A percentile compares a stretch with the other conserved stretches of the same genome.
Conservation (phyloP, 2,329 filamentous ascomycete species). For the Lecanoromycetidae sp. region DNA sequence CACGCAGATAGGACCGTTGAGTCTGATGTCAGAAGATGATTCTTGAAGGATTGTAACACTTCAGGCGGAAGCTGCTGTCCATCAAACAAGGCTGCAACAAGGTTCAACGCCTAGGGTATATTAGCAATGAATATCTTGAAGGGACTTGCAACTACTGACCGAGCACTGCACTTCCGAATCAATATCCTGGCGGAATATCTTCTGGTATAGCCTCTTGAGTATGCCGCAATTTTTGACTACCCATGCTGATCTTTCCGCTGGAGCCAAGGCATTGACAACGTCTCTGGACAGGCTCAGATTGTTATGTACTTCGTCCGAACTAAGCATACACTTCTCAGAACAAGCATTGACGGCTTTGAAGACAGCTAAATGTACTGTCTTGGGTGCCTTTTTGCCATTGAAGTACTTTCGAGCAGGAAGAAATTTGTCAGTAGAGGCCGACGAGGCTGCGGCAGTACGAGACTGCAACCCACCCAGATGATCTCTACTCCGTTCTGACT, state of each 20-base stretch:
- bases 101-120: slow-evolving; percentile 1
- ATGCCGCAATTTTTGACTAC: slow-evolving; percentile 23
- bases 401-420: slow-evolving; percentile 25
- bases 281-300: slow-evolving; percentile 28
- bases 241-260: slow-evolving; percentile 26
- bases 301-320: slow-evolving; percentile 23
- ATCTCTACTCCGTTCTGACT: neutral
- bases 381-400: slow-evolving; percentile 27
- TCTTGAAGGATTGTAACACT: neutral
- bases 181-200: neutral
- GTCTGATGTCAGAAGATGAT: neutral
- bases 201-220: slow-evolving; percentile 15
- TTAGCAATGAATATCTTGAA: neutral
- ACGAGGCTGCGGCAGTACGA: neutral
- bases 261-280: slow-evolving; percentile 27
- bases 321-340: slow-evolving; percentile 24
- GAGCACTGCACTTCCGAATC: neutral
- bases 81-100: slow-evolving; percentile 1
- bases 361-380: slow-evolving; percentile 32
- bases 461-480: neutral
- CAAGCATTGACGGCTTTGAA: slow-evolving; percentile 30
- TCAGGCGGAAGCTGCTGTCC: neutral
- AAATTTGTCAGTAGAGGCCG: neutral
- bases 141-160: neutral
- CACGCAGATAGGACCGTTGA: neutral